These are phyloP conservation scores for Yarrowia sp. DNA, from an alignment of 805 yeast species.

Conservation along the genomic window DNA sequence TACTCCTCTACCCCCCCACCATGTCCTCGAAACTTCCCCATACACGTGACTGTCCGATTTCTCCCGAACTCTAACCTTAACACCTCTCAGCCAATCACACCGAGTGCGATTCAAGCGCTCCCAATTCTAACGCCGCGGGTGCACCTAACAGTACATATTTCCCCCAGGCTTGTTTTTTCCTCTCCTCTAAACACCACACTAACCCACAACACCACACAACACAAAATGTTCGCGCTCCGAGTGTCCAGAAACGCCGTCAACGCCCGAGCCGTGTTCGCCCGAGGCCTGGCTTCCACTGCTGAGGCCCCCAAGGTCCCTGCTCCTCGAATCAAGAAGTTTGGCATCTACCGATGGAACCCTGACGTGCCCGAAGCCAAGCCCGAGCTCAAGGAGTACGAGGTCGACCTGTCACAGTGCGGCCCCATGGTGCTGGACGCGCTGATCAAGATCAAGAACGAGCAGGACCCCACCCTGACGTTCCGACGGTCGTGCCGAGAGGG, in stretches of 20 bases:
- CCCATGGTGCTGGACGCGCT: slow-evolving; percentile 98
- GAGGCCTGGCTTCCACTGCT: slow-evolving; percentile 28
- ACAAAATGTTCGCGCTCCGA: slow-evolving; percentile 26
- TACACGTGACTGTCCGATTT: slow-evolving; percentile 20
- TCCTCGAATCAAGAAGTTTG: slow-evolving; percentile 63
- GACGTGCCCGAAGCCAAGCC: slow-evolving; percentile 95
- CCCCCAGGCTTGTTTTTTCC: slow-evolving; percentile 19
- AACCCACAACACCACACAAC: neutral
- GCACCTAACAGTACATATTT: slow-evolving; percentile 7
- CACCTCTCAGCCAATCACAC: slow-evolving; percentile 1
- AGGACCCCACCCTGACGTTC: slow-evolving; percentile 91
- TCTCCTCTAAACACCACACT: slow-evolving; percentile 7
- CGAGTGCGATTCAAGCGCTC: slow-evolving; percentile 3
- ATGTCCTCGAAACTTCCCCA: neutral
- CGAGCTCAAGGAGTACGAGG: slow-evolving; percentile 71
- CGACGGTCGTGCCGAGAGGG: slow-evolving; percentile 99
- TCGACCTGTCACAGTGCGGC: slow-evolving; percentile 89
- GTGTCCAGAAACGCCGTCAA: slow-evolving; percentile 21
- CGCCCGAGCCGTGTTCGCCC: neutral
- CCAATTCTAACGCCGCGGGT: neutral
- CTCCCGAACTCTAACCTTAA: slow-evolving; percentile 23
- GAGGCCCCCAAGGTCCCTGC: slow-evolving; percentile 17
- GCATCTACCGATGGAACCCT: slow-evolving; percentile 97
- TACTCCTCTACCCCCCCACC: neutral
- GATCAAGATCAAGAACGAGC: slow-evolving; percentile 92